Evolutionary conservation across 495 filamentous ascomycete genomes (phyloP).

Genomic region (Pyrenula aspistea): DNA sequence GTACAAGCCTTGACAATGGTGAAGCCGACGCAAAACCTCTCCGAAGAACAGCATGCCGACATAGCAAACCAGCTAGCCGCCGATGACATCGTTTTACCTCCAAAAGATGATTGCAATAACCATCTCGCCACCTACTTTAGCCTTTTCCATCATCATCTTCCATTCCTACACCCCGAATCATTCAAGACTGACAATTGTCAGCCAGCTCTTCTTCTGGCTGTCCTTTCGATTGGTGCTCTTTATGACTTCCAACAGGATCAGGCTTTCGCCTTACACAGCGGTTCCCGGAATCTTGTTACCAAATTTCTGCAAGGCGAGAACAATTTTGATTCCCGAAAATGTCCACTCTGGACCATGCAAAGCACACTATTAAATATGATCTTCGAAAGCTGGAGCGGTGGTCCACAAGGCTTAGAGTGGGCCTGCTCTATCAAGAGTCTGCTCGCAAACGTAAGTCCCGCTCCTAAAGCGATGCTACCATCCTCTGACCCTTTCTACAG

Average conservation of each 20-base stretch:
- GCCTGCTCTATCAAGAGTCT: slow-evolving; percentile 97
- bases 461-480: background rate
- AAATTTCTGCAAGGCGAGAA: slow-evolving; percentile 97
- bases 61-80: slow-evolving; percentile 65
- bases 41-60: slow-evolving; percentile 16
- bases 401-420: slow-evolving; percentile 95
- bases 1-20: slow-evolving; percentile 52
- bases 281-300: slow-evolving; percentile 90
- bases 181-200: slow-evolving; percentile 70
- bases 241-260: slow-evolving; percentile 96
- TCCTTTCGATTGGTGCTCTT: slow-evolving; percentile 88
- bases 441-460: slow-evolving; percentile 58
- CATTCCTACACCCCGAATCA: slow-evolving; percentile 88
- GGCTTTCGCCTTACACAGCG: slow-evolving; percentile 93
- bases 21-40: slow-evolving; percentile 50
- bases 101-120: slow-evolving; percentile 64
- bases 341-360: slow-evolving; percentile 96
- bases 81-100: slow-evolving; percentile 66
- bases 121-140: slow-evolving; percentile 94
- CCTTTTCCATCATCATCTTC: slow-evolving; percentile 91
- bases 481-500: slow-evolving; percentile 16
- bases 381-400: slow-evolving; percentile 98
- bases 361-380: slow-evolving; percentile 94
- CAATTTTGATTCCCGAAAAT: slow-evolving; percentile 97
- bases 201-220: slow-evolving; percentile 74